Conservation (phyloP, 371 early-diverging fungal species). For the Mortierella sp. region DNA sequence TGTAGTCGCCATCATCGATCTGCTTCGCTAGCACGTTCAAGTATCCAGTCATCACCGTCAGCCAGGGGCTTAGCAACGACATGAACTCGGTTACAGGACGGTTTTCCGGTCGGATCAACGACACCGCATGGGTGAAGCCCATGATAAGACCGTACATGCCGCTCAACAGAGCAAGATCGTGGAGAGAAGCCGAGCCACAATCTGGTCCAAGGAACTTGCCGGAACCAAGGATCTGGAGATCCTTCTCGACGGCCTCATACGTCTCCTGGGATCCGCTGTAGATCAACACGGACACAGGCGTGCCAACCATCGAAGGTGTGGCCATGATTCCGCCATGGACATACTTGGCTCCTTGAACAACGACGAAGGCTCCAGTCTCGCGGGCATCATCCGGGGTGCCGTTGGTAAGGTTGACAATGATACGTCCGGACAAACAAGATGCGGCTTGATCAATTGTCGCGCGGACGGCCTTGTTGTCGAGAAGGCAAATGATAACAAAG, state of each 20-base stretch:
- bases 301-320: conserved; percentile 5
- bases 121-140: conserved; percentile 14
- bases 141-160: conserved; percentile 12
- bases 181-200: conserved; percentile 8
- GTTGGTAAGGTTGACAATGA: conserved; percentile 15
- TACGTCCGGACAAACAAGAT: conserved; percentile 6
- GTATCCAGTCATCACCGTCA: conserved; percentile 6
- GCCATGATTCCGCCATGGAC: conserved; percentile 13
- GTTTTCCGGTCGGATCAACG: conserved; percentile 10
- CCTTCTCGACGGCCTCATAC: conserved; percentile 6
- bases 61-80: conserved; percentile 7
- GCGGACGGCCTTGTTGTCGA: conserved; percentile 14
- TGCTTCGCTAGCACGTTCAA: conserved; percentile 7
- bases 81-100: conserved; percentile 1
- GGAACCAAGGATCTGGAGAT: conserved; percentile 1
- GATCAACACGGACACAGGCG: conserved; percentile 3
- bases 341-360: conserved; percentile 8
- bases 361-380: conserved; percentile 4
- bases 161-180: conserved; percentile 14
- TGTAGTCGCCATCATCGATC: conserved; percentile 10
- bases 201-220: conserved; percentile 5
- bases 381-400: conserved; percentile 9
- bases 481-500: conserved; percentile 11
- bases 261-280: conserved; percentile 12
- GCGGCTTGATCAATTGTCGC: neutral